phyloP scores from a whole-genome alignment of 1,284 basidiomycete genomes.

The Malassezia japonica region DNA sequence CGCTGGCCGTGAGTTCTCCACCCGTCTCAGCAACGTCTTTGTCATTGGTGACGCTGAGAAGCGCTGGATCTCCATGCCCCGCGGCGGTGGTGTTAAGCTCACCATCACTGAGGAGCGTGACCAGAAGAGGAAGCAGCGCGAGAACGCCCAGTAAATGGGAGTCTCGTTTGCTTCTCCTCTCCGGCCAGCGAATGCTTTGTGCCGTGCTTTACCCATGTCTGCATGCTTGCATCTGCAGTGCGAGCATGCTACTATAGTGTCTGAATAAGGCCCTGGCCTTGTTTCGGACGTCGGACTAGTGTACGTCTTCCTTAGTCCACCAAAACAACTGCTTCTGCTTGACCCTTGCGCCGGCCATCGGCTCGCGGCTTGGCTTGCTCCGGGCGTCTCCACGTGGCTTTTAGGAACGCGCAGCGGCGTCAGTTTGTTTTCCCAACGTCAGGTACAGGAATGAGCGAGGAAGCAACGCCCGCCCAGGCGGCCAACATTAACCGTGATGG shows the following conservation, averaged over 20 bases:
- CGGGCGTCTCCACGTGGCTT: background rate
- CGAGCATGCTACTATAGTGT: conserved; percentile 9
- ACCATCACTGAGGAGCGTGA: conserved; percentile 51
- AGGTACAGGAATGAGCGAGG: conserved; percentile 11
- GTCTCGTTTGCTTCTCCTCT: background rate
- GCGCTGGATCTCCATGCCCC: conserved; percentile 93
- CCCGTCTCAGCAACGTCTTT: conserved; percentile 89
- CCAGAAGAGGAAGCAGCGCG: conserved; percentile 42
- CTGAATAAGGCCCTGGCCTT: background rate
- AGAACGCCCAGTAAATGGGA: conserved; percentile 12
- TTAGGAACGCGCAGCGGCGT: background rate
- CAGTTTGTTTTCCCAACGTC: background rate
- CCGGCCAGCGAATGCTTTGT: background rate
- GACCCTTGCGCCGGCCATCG: background rate
- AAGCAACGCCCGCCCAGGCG: conserved; percentile 11
- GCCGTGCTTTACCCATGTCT: conserved; percentile 1
- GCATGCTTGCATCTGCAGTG: background rate
- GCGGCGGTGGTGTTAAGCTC: conserved; percentile 94
- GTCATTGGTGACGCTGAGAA: conserved; percentile 91
- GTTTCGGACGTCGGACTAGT: conserved; percentile 14
- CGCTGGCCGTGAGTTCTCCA: conserved; percentile 65
- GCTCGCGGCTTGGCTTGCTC: background rate
- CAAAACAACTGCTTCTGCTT: conserved; percentile 5
- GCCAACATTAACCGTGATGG: conserved; percentile 42
- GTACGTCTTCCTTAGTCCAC: conserved; percentile 16